Conservation (phyloP, 192 early-diverging fungal genomes). For the Entomortierella beljakovae region DNA sequence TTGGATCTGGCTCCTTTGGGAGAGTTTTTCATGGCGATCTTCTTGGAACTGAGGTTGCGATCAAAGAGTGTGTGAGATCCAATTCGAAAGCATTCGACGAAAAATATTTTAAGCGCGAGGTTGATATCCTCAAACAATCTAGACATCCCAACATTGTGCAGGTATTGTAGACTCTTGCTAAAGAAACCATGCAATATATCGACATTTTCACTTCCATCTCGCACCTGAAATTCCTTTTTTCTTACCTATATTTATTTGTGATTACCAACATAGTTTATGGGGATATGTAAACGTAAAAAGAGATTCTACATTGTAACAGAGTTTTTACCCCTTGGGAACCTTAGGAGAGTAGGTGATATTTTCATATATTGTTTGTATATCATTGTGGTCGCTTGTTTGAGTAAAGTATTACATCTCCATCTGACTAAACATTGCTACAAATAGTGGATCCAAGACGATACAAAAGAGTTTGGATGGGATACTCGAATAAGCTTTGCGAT, state of each 20-base stretch:
- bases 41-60: conserved; percentile 49
- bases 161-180: too few relatives aligned
- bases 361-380: neutral
- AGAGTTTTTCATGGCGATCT: conserved; percentile 46
- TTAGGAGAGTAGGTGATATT: conserved; percentile 20
- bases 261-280: conserved; percentile 51
- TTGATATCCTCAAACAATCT: conserved; percentile 39
- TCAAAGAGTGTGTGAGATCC: conserved; percentile 50
- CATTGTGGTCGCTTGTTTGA: too few relatives aligned
- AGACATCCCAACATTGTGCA: conserved; percentile 53
- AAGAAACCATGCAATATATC: too few relatives aligned
- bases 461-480: conserved; percentile 54
- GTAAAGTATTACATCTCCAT: too few relatives aligned
- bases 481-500: conserved; percentile 53
- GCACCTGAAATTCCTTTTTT: neutral
- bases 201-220: neutral
- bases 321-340: conserved; percentile 45
- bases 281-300: conserved; percentile 49
- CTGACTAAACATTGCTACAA: neutral
- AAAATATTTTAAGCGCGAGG: conserved; percentile 53
- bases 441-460: conserved; percentile 53
- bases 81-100: conserved; percentile 51
- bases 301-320: conserved; percentile 51
- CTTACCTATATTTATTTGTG: neutral
- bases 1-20: conserved; percentile 50